phyloP scores from a whole-genome alignment of 768 basidiomycete genomes.

The Pleurotus ostreatus region DNA sequence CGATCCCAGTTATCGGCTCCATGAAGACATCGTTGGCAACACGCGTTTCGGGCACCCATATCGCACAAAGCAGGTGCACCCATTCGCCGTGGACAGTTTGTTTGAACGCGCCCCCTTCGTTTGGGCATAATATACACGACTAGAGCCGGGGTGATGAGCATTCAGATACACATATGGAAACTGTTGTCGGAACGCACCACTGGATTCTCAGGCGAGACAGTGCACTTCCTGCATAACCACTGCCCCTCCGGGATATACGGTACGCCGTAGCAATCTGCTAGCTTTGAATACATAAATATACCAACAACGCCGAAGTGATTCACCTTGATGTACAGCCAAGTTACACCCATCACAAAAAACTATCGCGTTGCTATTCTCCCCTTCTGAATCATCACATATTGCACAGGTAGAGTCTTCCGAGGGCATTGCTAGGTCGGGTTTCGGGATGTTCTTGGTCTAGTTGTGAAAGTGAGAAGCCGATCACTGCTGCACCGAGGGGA shows the following conservation, averaged over 20 bases:
- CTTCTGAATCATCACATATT: slow-evolving; percentile 97
- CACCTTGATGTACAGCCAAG: slow-evolving; percentile 98
- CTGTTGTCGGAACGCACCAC: slow-evolving; percentile 55
- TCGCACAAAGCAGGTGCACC: slow-evolving; percentile 95
- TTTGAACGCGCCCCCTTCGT: slow-evolving; percentile 97
- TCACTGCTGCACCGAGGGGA: background rate
- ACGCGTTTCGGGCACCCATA: slow-evolving; percentile 94
- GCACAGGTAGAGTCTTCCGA: slow-evolving; percentile 96
- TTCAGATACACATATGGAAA: background rate
- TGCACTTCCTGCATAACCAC: slow-evolving; percentile 98
- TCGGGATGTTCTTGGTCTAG: slow-evolving; percentile 91
- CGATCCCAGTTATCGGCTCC: slow-evolving; percentile 93
- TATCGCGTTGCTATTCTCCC: slow-evolving; percentile 98
- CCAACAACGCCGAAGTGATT: slow-evolving; percentile 13
- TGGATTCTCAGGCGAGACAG: slow-evolving; percentile 93
- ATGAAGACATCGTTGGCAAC: slow-evolving; percentile 95
- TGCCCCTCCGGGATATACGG: slow-evolving; percentile 99
- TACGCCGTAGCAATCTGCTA: slow-evolving; percentile 93
- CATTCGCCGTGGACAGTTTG: slow-evolving; percentile 90
- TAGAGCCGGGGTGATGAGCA: slow-evolving; percentile 22
- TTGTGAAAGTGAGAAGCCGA: background rate
- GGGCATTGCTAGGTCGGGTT: slow-evolving; percentile 80
- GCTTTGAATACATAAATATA: background rate
- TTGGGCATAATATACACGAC: slow-evolving; percentile 95
- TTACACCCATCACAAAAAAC: slow-evolving; percentile 99